Percentiles rank a stretch among this genome's conserved stretches.
phyloP scores from a whole-genome alignment of 2,329 filamentous ascomycete species.

The Neonectria magnoliae region DNA sequence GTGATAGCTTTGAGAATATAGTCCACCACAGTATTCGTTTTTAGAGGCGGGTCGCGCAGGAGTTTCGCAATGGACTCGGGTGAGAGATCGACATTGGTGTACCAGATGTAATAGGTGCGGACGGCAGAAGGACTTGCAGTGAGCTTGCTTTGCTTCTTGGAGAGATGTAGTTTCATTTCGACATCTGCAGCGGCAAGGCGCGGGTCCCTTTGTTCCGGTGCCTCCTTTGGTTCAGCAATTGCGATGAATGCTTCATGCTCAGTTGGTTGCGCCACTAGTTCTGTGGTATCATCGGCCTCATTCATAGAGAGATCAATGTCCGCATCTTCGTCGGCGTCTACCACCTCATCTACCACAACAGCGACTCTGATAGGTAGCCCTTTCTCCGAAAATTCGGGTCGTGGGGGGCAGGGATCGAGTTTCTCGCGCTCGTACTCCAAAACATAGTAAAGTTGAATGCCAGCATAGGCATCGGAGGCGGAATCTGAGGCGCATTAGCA shows the following conservation, averaged over 20 bases:
- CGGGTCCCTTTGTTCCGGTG: slow-evolving; percentile 44
- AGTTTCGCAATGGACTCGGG: slow-evolving; percentile 62
- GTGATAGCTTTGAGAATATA: slow-evolving; percentile 69
- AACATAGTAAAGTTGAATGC: slow-evolving; percentile 75
- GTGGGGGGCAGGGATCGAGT: slow-evolving; percentile 75
- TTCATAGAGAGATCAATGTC: slow-evolving; percentile 17
- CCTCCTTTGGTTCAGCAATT: slow-evolving; percentile 28
- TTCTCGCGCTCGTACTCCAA: slow-evolving; percentile 74
- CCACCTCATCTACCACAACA: slow-evolving; percentile 15
- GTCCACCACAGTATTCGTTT: slow-evolving; percentile 61
- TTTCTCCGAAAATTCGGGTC: slow-evolving; percentile 75
- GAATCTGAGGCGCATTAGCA: slow-evolving; percentile 64
- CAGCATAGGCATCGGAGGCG: slow-evolving; percentile 85
- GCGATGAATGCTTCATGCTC: background rate
- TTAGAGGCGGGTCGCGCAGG: slow-evolving; percentile 69
- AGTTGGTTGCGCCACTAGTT: slow-evolving; percentile 1
- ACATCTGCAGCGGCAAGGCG: slow-evolving; percentile 57
- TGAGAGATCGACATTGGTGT: slow-evolving; percentile 59
- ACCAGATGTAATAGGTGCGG: slow-evolving; percentile 73
- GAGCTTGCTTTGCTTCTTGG: slow-evolving; percentile 37
- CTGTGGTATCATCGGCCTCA: slow-evolving; percentile 2
- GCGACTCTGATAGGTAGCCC: slow-evolving; percentile 69
- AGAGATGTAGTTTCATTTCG: slow-evolving; percentile 50
- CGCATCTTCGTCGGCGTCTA: background rate
- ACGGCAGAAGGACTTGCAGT: slow-evolving; percentile 50